These are phyloP conservation scores for Rubroshorea leprosula DNA, from an alignment of 345 rosid genomes.

Conservation along the genomic window DNA sequence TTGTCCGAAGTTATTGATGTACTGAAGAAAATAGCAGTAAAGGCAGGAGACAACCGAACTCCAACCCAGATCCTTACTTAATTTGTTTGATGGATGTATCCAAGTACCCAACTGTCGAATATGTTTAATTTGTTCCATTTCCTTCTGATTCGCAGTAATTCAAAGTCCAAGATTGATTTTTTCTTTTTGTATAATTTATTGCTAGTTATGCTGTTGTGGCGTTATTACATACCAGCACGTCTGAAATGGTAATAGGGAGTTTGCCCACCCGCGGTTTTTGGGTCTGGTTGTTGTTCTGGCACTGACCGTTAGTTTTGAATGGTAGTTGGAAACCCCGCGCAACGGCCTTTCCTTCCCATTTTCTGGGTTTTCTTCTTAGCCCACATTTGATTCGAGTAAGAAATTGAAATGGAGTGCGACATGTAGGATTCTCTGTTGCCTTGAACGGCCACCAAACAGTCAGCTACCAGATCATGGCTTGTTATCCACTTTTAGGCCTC, in stretches of 20 bases:
- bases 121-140: too few relatives aligned
- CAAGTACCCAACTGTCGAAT: too few relatives aligned
- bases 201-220: not conserved
- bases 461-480: conserved; percentile 29
- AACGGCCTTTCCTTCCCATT: not conserved
- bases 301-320: conserved; percentile 43
- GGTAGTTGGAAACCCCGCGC: conserved; percentile 21
- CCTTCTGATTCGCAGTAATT: too few relatives aligned
- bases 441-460: conserved; percentile 29
- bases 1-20: too few relatives aligned
- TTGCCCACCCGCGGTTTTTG: not conserved
- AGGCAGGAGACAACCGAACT: too few relatives aligned
- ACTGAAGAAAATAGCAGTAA: too few relatives aligned
- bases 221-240: too few relatives aligned
- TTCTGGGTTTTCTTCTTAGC: not conserved
- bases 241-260: too few relatives aligned
- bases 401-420: conserved; percentile 9
- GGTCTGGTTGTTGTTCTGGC: not conserved
- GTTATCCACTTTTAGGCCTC: conserved; percentile 18
- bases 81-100: too few relatives aligned
- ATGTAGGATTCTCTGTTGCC: conserved; percentile 16
- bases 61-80: too few relatives aligned
- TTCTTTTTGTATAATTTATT: too few relatives aligned
- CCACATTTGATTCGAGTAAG: not conserved
- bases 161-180: too few relatives aligned